Base-by-base conservation (phyloP, 2,329 filamentous ascomycete genomes). In the Nigrospora sphaerica region DNA sequence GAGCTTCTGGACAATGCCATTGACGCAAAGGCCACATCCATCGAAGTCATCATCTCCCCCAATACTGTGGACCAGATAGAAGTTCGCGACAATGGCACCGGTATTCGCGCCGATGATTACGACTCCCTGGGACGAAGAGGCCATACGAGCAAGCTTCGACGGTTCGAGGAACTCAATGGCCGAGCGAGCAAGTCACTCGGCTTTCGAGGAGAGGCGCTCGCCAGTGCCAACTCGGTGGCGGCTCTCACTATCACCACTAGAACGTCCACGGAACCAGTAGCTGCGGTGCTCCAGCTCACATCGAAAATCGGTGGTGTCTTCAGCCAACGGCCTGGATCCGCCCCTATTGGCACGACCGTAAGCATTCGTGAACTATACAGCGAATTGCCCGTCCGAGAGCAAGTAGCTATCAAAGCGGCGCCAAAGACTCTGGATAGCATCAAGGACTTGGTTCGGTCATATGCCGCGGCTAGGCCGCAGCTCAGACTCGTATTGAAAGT, bases 1-100 rank as follows among this genome's bases (percentile, higher is more conserved):
- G 87, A 91, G 63, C 78, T 91, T 4, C 63, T 91, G 32, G 87
- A 91, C 55, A 91, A 92, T 62, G 75, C 85, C 38, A 74, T 91
- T 17, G 86, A 92, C 62, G 84, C 86, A 9, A 70, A 74, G 44
- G 85, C 86, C 12, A 84, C 77, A 2, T 75, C 74, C 2, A 70
- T 92, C 47, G 78, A 86, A 44, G 67, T 91, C 19, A 66, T 78
- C 28, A 70, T 89, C 13, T 77, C 83, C 4, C 56, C 72, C 37
- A 83, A 90, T 57, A 83, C 83, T 0, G 61, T 90, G 44, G 82
- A 86, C 61, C 77, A 73, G 45, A 77, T 92, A 34, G 78, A 86
- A 55, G 79, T 90, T 42, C 75, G 78, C 39, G 85, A 88, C 61
- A 87, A 90, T 64, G 86, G 87, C n/a, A 69, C 74, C 47, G 86